These are phyloP conservation scores for Vigna hirtella DNA, from an alignment of 306 rosid genomes.

Conservation along the genomic window DNA sequence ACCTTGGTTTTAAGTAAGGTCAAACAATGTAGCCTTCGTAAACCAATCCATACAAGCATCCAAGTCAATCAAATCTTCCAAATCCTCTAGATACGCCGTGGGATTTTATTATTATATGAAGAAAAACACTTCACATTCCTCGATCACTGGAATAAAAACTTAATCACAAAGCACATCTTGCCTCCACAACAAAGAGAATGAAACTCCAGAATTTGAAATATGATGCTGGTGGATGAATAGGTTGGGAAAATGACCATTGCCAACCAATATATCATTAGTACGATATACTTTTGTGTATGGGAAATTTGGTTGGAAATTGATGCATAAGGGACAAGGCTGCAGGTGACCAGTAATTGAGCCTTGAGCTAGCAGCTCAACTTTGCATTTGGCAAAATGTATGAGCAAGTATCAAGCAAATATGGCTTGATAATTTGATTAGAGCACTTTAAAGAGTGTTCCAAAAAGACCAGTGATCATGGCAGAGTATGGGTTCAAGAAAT, in stretches of 20 bases:
- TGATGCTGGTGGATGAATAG: slow-evolving; percentile 32
- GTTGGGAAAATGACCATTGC: slow-evolving; percentile 9
- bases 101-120: background rate
- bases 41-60: slow-evolving; percentile 13
- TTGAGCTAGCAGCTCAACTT: slow-evolving; percentile 23
- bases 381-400: slow-evolving; percentile 32
- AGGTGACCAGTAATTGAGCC: background rate
- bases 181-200: slow-evolving; percentile 27
- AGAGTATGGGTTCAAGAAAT: slow-evolving; percentile 56
- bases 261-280: background rate
- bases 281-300: background rate
- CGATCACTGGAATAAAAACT: background rate
- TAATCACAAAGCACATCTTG: slow-evolving; percentile 14
- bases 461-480: slow-evolving; percentile 52
- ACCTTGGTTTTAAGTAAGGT: slow-evolving; percentile 19
- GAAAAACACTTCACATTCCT: background rate
- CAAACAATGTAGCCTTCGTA: background rate
- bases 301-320: slow-evolving; percentile 8
- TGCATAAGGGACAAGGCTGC: slow-evolving; percentile 31
- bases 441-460: slow-evolving; percentile 39
- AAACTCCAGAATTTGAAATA: slow-evolving; percentile 13
- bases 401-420: slow-evolving; percentile 40
- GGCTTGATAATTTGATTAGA: slow-evolving; percentile 49
- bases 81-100: background rate
- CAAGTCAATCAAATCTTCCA: slow-evolving; percentile 15